phyloP scores from a whole-genome alignment of 306 rosid species.

The Vigna reflexopilosa region DNA sequence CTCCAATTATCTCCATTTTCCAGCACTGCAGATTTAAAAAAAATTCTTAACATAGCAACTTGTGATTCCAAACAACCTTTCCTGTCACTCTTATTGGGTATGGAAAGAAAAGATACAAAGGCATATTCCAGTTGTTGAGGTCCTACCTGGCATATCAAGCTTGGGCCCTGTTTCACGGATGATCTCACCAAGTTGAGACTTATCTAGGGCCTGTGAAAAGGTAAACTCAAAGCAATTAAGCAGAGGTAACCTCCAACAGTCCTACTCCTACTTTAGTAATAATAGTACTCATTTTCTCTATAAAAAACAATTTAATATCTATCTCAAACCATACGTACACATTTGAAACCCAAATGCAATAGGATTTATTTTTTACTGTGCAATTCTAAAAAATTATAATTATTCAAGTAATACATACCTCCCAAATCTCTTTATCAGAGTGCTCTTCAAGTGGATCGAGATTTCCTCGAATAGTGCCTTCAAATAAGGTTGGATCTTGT shows the following conservation, averaged over 20 bases:
- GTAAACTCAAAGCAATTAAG: slow-evolving; percentile 29
- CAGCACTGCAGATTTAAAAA: slow-evolving; percentile 58
- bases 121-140: neutral
- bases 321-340: neutral
- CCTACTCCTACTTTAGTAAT: neutral
- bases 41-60: slow-evolving; percentile 20
- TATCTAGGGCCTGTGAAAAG: slow-evolving; percentile 77
- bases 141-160: slow-evolving; percentile 80
- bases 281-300: neutral
- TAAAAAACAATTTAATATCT: neutral
- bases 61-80: slow-evolving; percentile 3
- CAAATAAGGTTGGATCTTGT: slow-evolving; percentile 95
- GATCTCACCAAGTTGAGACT: slow-evolving; percentile 83
- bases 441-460: slow-evolving; percentile 92
- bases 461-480: slow-evolving; percentile 88
- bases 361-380: neutral
- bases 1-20: slow-evolving; percentile 98
- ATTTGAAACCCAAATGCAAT: neutral
- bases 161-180: slow-evolving; percentile 71
- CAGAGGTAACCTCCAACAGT: slow-evolving; percentile 21
- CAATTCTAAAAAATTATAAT: slow-evolving; percentile 18
- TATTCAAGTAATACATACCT: slow-evolving; percentile 59
- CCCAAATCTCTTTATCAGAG: slow-evolving; percentile 86
- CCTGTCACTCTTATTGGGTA: neutral
- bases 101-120: neutral